Base-by-base conservation (phyloP, 73 alveolate species). In the Halteria grandinella region DNA sequence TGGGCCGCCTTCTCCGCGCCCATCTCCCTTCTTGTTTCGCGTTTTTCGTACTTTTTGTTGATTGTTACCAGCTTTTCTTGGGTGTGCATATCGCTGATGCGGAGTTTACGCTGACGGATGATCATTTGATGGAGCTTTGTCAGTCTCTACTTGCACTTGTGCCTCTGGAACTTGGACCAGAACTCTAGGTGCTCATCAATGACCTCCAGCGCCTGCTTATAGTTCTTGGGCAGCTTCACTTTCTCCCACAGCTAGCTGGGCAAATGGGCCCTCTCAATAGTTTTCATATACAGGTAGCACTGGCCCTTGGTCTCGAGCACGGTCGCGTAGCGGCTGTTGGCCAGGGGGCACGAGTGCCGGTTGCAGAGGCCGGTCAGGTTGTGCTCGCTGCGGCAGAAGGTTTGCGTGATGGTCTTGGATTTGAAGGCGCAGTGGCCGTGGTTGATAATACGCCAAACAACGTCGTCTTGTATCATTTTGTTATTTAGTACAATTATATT, bases 291-390 rank as follows among this genome's bases (percentile, higher is more conserved):
- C 37, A 97, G 88, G 85, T 93, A 97, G 63, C 99, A 97, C 1
- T 84, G 92, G 2, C 99, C 99, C 64, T 95, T 97, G 66, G 94
- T 96, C 73, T 95, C 98, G 29, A 87, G 79, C 24, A 95, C 92
- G 23, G 99, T 95, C 23, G 99, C 98, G 85, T 94, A 95, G 43
- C 96, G 69, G 64, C 94, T 77, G 92, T 98, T 98, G 31, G 99
- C 96, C 34, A 98, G 71, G 25, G 99, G 99, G 76, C 99, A 98
- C 0, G 99, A 89, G 70, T 87, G 87, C 75, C 99, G 75, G 73
- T 94, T 93, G 96, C 99, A 98, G 44, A 98, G 91, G 25, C 99
- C 99, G 15, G 99, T 98, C 73, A 97, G 96, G 78, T 97, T 95
- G 88, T 93, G 95, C 76, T 89, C 97, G 85, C 93, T 96, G 27